Evolutionary conservation across 805 yeast genomes (phyloP).

Genomic region (Brettanomyces naardenensis): DNA sequence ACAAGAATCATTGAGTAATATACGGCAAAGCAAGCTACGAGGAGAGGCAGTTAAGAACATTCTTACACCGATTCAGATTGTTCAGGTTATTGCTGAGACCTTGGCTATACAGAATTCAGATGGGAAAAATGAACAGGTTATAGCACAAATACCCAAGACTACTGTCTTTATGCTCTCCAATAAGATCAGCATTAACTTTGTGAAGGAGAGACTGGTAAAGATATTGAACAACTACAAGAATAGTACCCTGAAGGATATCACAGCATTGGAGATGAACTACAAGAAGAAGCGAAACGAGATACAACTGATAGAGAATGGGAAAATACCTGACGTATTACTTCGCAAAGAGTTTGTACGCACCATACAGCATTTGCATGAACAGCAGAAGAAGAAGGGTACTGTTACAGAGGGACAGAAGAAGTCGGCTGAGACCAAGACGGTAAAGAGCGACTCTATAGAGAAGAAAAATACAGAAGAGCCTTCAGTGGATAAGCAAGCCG

Average conservation of each 20-base stretch:
- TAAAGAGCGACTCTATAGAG: not conserved
- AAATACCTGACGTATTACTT: slow-evolving; percentile 28
- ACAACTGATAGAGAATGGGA: slow-evolving; percentile 33
- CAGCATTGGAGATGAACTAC: slow-evolving; percentile 31
- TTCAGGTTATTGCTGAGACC: slow-evolving; percentile 29
- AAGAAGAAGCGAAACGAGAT: slow-evolving; percentile 29
- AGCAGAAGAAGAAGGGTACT: slow-evolving; percentile 12
- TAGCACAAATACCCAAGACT: slow-evolving; percentile 26
- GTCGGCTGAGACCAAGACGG: not conserved
- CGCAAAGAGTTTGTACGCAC: slow-evolving; percentile 16
- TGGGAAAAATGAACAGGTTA: slow-evolving; percentile 22
- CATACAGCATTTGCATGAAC: slow-evolving; percentile 4
- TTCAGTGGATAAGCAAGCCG: slow-evolving; percentile 1
- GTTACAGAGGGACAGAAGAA: too few relatives aligned
- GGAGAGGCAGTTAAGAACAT: slow-evolving; percentile 14
- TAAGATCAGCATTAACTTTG: slow-evolving; percentile 23
- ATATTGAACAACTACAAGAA: slow-evolving; percentile 27
- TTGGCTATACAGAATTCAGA: slow-evolving; percentile 23
- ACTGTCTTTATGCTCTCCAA: slow-evolving; percentile 26
- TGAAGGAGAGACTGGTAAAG: slow-evolving; percentile 27
- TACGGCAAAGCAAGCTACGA: slow-evolving; percentile 15
- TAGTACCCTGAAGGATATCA: slow-evolving; percentile 26
- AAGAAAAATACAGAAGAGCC: not conserved
- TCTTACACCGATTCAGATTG: slow-evolving; percentile 27
- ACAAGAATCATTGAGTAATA: slow-evolving; percentile 17